phyloP scores from a whole-genome alignment of 257 asterid species.

The Solanum neorickii region DNA sequence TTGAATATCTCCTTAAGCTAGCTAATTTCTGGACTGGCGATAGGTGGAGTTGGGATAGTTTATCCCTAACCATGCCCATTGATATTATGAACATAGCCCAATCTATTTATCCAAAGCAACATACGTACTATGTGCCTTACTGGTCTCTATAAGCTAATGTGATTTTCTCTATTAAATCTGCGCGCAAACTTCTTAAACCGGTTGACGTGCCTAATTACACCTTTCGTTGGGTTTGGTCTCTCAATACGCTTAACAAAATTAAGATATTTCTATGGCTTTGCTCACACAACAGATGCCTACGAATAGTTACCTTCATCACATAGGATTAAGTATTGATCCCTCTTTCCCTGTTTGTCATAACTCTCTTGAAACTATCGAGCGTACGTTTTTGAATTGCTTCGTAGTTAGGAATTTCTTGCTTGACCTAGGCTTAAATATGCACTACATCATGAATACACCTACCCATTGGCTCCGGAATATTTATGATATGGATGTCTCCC shows the following conservation, averaged over 20 bases:
- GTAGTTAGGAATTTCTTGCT: neutral
- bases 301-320: neutral
- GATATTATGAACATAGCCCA: neutral
- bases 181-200: too few relatives aligned
- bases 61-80: neutral
- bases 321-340: neutral
- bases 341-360: neutral
- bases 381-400: too few relatives aligned
- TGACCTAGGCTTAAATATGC: neutral
- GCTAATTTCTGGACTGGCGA: too few relatives aligned
- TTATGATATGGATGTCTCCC: too few relatives aligned
- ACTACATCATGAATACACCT: neutral
- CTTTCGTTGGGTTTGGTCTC: neutral
- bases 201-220: neutral
- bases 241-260: too few relatives aligned
- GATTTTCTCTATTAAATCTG: too few relatives aligned
- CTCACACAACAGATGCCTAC: neutral
- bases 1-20: too few relatives aligned
- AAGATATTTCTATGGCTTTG: neutral
- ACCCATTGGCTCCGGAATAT: too few relatives aligned
- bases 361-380: neutral
- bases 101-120: too few relatives aligned
- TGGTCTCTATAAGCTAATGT: too few relatives aligned
- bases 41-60: neutral
- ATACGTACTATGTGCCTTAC: too few relatives aligned